Percentiles rank a stretch among this genome's conserved stretches.
These are phyloP conservation scores for Aulographum hederae DNA, from an alignment of 2,329 filamentous ascomycete genomes.

Conservation along the genomic window DNA sequence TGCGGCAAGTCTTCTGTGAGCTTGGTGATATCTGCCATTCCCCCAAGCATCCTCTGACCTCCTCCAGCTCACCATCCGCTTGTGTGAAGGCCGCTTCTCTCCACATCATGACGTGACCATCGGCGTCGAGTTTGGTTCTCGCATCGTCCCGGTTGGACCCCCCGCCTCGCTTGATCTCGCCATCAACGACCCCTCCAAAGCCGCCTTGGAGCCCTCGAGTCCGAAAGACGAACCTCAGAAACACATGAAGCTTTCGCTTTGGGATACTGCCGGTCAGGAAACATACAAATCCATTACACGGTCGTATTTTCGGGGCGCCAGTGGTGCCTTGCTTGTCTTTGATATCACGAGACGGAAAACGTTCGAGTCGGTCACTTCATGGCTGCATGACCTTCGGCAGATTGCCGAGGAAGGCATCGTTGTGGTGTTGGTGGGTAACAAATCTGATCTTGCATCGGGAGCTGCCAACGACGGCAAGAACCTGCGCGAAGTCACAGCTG, in stretches of 20 bases:
- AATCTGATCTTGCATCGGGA: constrained; percentile 54
- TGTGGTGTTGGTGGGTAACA: constrained; percentile 89
- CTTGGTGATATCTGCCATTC: constrained; percentile 3
- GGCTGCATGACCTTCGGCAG: constrained; percentile 83
- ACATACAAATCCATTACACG: constrained; percentile 94
- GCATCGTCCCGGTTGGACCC: constrained; percentile 79
- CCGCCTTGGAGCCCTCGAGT: constrained; percentile 5
- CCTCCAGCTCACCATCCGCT: constrained; percentile 63
- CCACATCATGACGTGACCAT: constrained; percentile 94
- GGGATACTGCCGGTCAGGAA: constrained; percentile 94
- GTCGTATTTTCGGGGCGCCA: constrained; percentile 77
- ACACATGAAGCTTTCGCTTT: constrained; percentile 88
- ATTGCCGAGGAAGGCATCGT: constrained; percentile 94
- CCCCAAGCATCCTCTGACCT: background rate
- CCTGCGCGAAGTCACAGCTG: constrained; percentile 58
- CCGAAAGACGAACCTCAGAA: constrained; percentile 23
- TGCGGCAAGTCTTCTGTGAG: constrained; percentile 73
- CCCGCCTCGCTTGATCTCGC: constrained; percentile 46
- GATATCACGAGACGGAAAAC: constrained; percentile 77
- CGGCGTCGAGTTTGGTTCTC: constrained; percentile 86
- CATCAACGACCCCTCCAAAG: constrained; percentile 29
- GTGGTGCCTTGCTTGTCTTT: constrained; percentile 71
- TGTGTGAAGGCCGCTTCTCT: constrained; percentile 92
- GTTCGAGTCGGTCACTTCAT: constrained; percentile 76
- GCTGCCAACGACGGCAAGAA: constrained; percentile 21